These are phyloP conservation scores for Ensete glaucum DNA, from an alignment of 176 grass and related monocot species.

Conservation along the genomic window DNA sequence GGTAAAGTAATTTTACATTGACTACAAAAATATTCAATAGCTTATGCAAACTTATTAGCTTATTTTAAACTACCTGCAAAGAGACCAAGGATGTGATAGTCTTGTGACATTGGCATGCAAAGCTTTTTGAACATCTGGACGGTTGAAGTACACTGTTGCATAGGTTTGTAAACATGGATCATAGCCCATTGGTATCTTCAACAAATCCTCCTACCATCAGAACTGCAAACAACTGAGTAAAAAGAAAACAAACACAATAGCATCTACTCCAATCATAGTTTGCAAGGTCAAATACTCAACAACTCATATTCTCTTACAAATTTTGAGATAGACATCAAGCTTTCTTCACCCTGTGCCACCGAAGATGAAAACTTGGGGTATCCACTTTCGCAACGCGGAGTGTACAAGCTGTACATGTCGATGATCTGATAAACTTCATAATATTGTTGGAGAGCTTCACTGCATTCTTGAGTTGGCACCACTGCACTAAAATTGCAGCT, in stretches of 20 bases:
- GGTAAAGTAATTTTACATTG: neutral
- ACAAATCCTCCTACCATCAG: neutral
- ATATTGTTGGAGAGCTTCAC: conserved; percentile 5
- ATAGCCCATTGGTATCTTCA: conserved; percentile 27
- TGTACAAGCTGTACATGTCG: conserved; percentile 52
- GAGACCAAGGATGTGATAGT: conserved; percentile 8
- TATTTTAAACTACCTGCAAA: conserved; percentile 7
- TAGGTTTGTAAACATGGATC: conserved; percentile 33
- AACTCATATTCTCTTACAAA: neutral
- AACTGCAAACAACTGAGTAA: neutral
- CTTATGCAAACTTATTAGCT: no score
- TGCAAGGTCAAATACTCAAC: neutral
- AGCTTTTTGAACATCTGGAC: conserved; percentile 37
- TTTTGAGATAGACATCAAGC: neutral
- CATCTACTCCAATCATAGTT: neutral
- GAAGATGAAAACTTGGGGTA: neutral
- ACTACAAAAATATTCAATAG: neutral
- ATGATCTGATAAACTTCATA: conserved; percentile 26
- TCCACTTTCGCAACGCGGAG: neutral
- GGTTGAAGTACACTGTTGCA: conserved; percentile 33
- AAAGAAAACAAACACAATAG: neutral
- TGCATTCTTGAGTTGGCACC: conserved; percentile 9
- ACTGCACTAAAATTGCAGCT: conserved; percentile 34
- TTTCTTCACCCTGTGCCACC: neutral
- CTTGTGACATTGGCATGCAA: conserved; percentile 25